Evolutionary conservation across 306 rosid species (phyloP).

Genomic region (Glycine tomentella): DNA sequence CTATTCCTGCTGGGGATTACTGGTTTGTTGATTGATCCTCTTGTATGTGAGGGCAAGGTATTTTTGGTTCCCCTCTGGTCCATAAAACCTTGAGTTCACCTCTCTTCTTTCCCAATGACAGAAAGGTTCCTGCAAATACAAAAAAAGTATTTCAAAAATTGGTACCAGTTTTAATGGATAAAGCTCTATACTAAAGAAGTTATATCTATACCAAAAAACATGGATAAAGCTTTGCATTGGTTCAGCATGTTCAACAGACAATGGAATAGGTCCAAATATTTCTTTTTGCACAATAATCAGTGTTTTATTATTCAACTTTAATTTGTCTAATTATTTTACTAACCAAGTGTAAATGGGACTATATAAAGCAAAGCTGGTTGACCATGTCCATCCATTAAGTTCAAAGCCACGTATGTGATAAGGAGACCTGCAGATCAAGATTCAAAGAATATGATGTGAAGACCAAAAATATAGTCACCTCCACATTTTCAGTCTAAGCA

Average conservation of each 20-base stretch:
- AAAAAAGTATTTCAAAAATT: neutral
- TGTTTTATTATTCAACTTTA: neutral
- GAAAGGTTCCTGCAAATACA: constrained; percentile 75
- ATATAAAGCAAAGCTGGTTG: constrained; percentile 97
- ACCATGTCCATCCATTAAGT: constrained; percentile 98
- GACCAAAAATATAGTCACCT: too few relatives aligned
- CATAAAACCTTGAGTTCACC: constrained; percentile 86
- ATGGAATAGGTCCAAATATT: neutral
- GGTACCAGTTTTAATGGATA: too few relatives aligned
- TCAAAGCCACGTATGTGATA: constrained; percentile 89
- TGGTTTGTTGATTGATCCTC: constrained; percentile 56
- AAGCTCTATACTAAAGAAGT: too few relatives aligned
- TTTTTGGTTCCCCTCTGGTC: constrained; percentile 90
- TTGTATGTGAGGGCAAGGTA: constrained; percentile 84
- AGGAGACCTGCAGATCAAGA: constrained; percentile 72
- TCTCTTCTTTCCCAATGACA: constrained; percentile 88
- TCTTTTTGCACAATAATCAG: constrained; percentile 14
- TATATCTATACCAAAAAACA: neutral
- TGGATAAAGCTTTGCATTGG: neutral
- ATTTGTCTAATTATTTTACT: constrained; percentile 43
- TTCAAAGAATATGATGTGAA: constrained; percentile 27
- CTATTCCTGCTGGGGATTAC: constrained; percentile 42
- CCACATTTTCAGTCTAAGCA: neutral
- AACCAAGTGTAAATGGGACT: constrained; percentile 94
- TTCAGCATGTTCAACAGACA: neutral